Evolutionary conservation across 225 moss, liverwort and hornwort genomes (phyloP).

Genomic region (Asterella californica): DNA sequence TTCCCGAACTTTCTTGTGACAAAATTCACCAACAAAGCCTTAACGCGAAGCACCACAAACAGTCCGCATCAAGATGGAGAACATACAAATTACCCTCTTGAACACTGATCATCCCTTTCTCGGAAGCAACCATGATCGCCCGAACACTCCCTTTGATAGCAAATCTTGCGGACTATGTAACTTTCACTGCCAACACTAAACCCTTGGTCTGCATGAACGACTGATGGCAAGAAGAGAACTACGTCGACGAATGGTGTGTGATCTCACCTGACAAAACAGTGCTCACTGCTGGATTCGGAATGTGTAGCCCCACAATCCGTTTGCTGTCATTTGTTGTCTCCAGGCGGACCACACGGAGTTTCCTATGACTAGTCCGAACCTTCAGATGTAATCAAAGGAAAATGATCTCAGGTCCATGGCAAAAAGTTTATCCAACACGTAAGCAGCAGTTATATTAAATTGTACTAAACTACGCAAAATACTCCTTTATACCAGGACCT

Average conservation of each 20-base stretch:
- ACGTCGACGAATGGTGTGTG: background rate
- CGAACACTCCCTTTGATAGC: background rate
- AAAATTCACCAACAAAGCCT: background rate
- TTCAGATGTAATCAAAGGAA: slow-evolving; percentile 4
- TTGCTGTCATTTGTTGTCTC: slow-evolving; percentile 89
- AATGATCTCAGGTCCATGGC: background rate
- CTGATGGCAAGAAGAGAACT: background rate
- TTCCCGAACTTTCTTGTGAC: background rate
- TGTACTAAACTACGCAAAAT: no score
- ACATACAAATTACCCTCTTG: background rate
- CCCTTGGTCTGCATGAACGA: background rate
- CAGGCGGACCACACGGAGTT: slow-evolving; percentile 89
- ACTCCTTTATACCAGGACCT: no score
- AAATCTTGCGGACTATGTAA: background rate
- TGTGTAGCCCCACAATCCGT: slow-evolving; percentile 94
- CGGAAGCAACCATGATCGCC: background rate
- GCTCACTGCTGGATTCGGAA: slow-evolving; percentile 84
- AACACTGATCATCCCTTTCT: background rate
- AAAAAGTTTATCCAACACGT: no score
- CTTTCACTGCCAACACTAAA: background rate
- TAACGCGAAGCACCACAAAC: background rate
- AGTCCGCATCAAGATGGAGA: no score
- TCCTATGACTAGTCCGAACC: slow-evolving; percentile 77
- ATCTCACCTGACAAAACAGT: slow-evolving; percentile 67
- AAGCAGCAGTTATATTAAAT: no score